Evolutionary conservation across 768 basidiomycete genomes (phyloP), one percentile per base, ranked within the genome.

Genomic region (Galerina marginata): DNA sequence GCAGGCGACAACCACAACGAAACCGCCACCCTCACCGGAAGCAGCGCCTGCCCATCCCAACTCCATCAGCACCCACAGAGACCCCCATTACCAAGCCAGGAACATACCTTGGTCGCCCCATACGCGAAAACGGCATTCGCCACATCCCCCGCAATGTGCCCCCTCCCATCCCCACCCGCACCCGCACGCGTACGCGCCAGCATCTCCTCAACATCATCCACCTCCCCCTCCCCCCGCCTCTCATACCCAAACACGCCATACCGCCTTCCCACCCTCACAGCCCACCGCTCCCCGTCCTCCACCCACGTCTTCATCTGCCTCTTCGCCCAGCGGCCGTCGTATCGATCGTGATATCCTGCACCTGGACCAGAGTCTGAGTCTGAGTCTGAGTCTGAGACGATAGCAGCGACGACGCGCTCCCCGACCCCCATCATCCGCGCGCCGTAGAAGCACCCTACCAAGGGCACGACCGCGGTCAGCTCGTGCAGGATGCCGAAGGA

Each of bases 401-500:
- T 67, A 23, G 74, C 69, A 20, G 74, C 69, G 26, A 94, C 84
- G 58, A 93, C 72, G 40, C 73, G 76, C 54, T 90, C 87, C 0
- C 95, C 95, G 23, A 92, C 71, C 2, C 90, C 91, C 1, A 92
- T 65, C 4, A 82, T 71, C 37, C 89, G 79, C 9, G 92, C 86
- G 0, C 80, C 78, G 68, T 86, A 93, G 72, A 94, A 96, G 40
- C 92, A 70, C 38, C 86, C 83, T 4, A 89, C 82, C 29, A 95
- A 81, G 2, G 95, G 93, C 0, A 86, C 79, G 52, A 95, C 69
- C 0, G 95, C 93, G 0, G 93, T 95, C 10, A 93, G 63, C 69
- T 97, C 95, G 69, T 97, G 95, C 2, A 97, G 79, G 54, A 95
- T 75, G 5, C 84, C 87, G 64, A 97, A 96, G 0, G 94, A 93